These are phyloP conservation scores for Amanita brunnescens DNA, from an alignment of 768 basidiomycete genomes.

Conservation along the genomic window DNA sequence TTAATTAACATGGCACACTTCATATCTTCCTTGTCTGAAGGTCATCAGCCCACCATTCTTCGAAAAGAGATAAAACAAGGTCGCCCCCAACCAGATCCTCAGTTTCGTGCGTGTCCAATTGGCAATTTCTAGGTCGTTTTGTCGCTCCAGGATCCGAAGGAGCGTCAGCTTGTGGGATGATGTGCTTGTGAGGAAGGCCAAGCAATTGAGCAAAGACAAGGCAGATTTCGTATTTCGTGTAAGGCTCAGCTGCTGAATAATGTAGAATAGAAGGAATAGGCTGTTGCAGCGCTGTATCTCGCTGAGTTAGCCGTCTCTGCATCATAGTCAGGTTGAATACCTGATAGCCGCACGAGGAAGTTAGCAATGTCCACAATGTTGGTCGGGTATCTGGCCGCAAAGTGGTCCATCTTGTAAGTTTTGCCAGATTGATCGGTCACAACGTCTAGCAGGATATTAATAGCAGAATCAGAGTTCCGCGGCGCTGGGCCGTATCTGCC, in stretches of 20 bases:
- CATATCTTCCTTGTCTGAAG: slow-evolving; percentile 20
- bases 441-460: slow-evolving; percentile 84
- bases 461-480: slow-evolving; percentile 79
- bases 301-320: neutral
- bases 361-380: slow-evolving; percentile 81
- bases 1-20: neutral
- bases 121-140: slow-evolving; percentile 71
- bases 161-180: slow-evolving; percentile 61
- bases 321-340: slow-evolving; percentile 28
- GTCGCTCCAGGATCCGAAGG: slow-evolving; percentile 61
- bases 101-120: slow-evolving; percentile 70
- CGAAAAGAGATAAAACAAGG: slow-evolving; percentile 60
- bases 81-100: slow-evolving; percentile 55
- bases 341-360: slow-evolving; percentile 69
- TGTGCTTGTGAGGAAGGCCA: slow-evolving; percentile 61
- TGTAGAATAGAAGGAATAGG: slow-evolving; percentile 70
- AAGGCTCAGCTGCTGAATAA: slow-evolving; percentile 73
- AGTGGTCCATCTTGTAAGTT: slow-evolving; percentile 92
- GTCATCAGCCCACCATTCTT: slow-evolving; percentile 73
- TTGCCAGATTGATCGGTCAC: slow-evolving; percentile 84
- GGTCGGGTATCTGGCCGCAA: slow-evolving; percentile 87
- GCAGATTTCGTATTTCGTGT: slow-evolving; percentile 93
- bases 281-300: slow-evolving; percentile 22
- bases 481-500: slow-evolving; percentile 79
- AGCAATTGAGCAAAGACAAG: slow-evolving; percentile 68